A percentile compares a stretch with the other conserved stretches of the same genome.
Evolutionary conservation across 139 green algal genomes (phyloP).

Genomic region (Coccomyxa sp.): DNA sequence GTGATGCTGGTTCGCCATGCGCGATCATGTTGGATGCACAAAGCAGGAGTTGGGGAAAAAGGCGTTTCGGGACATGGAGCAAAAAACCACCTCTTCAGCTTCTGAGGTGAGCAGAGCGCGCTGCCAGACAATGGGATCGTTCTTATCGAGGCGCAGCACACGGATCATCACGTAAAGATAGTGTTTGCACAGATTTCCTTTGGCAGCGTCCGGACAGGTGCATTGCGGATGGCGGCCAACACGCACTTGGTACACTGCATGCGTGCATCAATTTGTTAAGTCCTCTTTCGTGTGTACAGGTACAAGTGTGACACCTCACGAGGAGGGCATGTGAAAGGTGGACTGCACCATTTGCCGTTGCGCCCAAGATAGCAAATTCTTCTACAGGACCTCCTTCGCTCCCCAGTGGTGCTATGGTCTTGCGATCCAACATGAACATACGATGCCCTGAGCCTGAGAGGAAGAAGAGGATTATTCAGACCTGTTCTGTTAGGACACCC

Average conservation of each 20-base stretch:
- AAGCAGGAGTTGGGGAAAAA: neutral
- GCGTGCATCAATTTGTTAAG: neutral
- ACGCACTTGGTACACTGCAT: conserved; percentile 53
- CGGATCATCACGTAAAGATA: conserved; percentile 68
- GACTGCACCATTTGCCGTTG: conserved; percentile 33
- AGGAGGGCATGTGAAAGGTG: neutral
- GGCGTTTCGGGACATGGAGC: neutral
- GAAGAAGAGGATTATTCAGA: too few relatives aligned
- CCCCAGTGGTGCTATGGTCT: conserved; percentile 25
- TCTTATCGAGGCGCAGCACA: conserved; percentile 37
- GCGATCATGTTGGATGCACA: neutral
- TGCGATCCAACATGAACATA: conserved; percentile 50
- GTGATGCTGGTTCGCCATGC: too few relatives aligned
- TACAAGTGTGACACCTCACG: neutral
- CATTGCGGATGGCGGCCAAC: conserved; percentile 45
- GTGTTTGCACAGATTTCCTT: conserved; percentile 72
- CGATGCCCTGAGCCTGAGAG: conserved; percentile 41
- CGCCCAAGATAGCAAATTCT: conserved; percentile 55
- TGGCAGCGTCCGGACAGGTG: conserved; percentile 52
- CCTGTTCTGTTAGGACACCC: too few relatives aligned
- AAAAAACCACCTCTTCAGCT: conserved; percentile 2
- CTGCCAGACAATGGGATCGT: conserved; percentile 66
- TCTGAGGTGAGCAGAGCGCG: conserved; percentile 31
- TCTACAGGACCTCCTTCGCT: conserved; percentile 24
- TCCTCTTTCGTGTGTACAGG: neutral